Evolutionary conservation across 2,329 filamentous ascomycete species (phyloP).

Genomic region (Neodidymelliopsis sp.): DNA sequence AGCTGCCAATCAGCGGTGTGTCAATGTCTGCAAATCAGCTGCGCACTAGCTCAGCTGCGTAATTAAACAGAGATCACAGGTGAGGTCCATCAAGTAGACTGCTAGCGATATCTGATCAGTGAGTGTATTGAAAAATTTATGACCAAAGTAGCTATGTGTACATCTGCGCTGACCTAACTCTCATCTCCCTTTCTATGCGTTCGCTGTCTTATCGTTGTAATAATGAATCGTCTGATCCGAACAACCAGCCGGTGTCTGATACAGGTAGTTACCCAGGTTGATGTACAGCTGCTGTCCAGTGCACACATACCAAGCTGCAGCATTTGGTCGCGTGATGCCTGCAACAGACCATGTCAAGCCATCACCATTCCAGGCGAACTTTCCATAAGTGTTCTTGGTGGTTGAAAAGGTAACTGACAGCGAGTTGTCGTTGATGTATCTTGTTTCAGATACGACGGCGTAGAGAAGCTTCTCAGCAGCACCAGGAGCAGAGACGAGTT

Average conservation of each 20-base stretch:
- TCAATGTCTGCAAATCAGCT: too few relatives aligned
- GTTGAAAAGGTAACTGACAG: conserved; percentile 61
- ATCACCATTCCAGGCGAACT: conserved; percentile 66
- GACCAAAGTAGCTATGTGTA: too few relatives aligned
- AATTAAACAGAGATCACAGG: too few relatives aligned
- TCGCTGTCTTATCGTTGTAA: conserved; percentile 48
- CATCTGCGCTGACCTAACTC: too few relatives aligned
- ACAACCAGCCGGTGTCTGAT: conserved; percentile 65
- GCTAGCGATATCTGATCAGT: too few relatives aligned
- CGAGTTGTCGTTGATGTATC: conserved; percentile 45
- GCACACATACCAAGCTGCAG: conserved; percentile 67
- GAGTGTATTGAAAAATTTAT: too few relatives aligned
- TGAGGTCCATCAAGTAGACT: too few relatives aligned
- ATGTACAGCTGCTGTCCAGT: conserved; percentile 61
- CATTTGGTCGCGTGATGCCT: conserved; percentile 61
- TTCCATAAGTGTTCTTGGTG: conserved; percentile 62
- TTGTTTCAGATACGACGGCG: conserved; percentile 36
- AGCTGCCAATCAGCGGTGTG: too few relatives aligned
- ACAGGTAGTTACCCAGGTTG: conserved; percentile 66
- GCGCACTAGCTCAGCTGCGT: too few relatives aligned
- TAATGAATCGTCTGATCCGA: conserved; percentile 63
- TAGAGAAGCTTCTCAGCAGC: conserved; percentile 53
- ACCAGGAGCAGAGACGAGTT: conserved; percentile 59
- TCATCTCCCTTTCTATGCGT: conserved; percentile 21
- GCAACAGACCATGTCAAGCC: conserved; percentile 62